Conservation (phyloP, 352 stramenopile genomes). For the Phytophthora cryptogea region DNA sequence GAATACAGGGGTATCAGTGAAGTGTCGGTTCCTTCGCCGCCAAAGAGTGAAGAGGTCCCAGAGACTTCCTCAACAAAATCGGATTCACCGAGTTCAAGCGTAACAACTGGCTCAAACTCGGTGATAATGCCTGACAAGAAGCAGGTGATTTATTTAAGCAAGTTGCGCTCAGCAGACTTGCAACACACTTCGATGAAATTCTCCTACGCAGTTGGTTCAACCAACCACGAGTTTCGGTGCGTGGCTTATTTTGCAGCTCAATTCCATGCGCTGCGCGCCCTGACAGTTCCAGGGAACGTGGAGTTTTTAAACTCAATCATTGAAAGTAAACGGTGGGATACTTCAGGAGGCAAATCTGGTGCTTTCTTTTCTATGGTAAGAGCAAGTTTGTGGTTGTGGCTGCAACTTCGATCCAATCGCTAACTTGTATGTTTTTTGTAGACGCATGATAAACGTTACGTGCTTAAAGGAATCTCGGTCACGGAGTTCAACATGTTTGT, state of each 20-base stretch:
- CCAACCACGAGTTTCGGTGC: slow-evolving; percentile 68
- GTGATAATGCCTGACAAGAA: slow-evolving; percentile 42
- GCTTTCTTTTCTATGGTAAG: slow-evolving; percentile 86
- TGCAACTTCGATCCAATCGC: not conserved
- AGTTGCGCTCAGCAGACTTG: slow-evolving; percentile 67
- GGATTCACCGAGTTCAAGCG: slow-evolving; percentile 6
- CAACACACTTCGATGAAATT: slow-evolving; percentile 87
- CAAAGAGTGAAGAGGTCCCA: slow-evolving; percentile 23
- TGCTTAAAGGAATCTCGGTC: slow-evolving; percentile 86
- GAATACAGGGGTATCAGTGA: slow-evolving; percentile 28
- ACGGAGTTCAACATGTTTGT: slow-evolving; percentile 92
- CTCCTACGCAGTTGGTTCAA: slow-evolving; percentile 49
- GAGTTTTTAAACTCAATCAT: slow-evolving; percentile 86
- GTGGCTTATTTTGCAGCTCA: slow-evolving; percentile 84
- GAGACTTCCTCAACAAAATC: slow-evolving; percentile 3
- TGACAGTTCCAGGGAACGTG: slow-evolving; percentile 68
- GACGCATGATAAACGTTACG: slow-evolving; percentile 84
- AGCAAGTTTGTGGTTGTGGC: slow-evolving; percentile 4
- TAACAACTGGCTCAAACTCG: slow-evolving; percentile 12
- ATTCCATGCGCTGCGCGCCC: slow-evolving; percentile 77
- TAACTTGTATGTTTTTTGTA: slow-evolving; percentile 30
- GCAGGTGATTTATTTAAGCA: slow-evolving; percentile 63
- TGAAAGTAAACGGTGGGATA: slow-evolving; percentile 76
- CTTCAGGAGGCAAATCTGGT: slow-evolving; percentile 82
- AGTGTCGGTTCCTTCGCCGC: slow-evolving; percentile 22